A percentile compares a stretch with the other conserved stretches of the same genome.
Conservation (phyloP, 768 basidiomycete species). For the Amanita inopinata region DNA sequence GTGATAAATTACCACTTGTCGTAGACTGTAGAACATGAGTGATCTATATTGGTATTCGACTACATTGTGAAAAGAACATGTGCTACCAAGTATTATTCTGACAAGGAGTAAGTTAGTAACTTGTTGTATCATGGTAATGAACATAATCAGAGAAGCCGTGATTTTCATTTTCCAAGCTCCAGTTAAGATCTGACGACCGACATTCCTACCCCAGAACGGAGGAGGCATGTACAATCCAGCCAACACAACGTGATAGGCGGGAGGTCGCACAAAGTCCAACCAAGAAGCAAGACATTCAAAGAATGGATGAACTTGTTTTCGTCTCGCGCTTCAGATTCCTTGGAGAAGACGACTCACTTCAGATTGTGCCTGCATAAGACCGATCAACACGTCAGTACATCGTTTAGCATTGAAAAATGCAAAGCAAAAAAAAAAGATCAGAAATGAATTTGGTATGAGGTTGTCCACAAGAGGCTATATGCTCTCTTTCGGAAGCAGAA, state of each 20-base stretch:
- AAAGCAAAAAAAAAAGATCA: slow-evolving; percentile 31
- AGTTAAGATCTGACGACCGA: slow-evolving; percentile 16
- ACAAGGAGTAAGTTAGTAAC: too few relatives aligned
- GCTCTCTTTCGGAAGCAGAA: slow-evolving; percentile 80
- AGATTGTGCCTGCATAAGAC: slow-evolving; percentile 8
- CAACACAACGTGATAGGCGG: slow-evolving; percentile 25
- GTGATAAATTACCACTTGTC: too few relatives aligned
- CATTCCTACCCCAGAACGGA: slow-evolving; percentile 42
- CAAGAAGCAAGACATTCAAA: slow-evolving; percentile 40
- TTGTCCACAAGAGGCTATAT: slow-evolving; percentile 69
- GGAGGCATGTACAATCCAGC: slow-evolving; percentile 24
- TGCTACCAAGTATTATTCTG: background rate
- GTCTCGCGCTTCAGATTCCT: slow-evolving; percentile 25
- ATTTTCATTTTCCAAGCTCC: slow-evolving; percentile 35
- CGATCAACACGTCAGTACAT: slow-evolving; percentile 14
- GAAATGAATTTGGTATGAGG: slow-evolving; percentile 46
- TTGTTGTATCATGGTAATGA: too few relatives aligned
- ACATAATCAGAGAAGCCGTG: slow-evolving; percentile 52
- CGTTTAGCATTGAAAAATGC: background rate
- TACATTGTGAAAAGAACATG: background rate
- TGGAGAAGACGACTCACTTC: slow-evolving; percentile 15
- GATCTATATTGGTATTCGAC: too few relatives aligned
- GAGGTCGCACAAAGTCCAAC: slow-evolving; percentile 22
- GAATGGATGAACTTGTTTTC: slow-evolving; percentile 86
- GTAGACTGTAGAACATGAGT: too few relatives aligned